Evolutionary conservation across 768 basidiomycete species (phyloP).

Genomic region (Pleurotus citrinopileatus): DNA sequence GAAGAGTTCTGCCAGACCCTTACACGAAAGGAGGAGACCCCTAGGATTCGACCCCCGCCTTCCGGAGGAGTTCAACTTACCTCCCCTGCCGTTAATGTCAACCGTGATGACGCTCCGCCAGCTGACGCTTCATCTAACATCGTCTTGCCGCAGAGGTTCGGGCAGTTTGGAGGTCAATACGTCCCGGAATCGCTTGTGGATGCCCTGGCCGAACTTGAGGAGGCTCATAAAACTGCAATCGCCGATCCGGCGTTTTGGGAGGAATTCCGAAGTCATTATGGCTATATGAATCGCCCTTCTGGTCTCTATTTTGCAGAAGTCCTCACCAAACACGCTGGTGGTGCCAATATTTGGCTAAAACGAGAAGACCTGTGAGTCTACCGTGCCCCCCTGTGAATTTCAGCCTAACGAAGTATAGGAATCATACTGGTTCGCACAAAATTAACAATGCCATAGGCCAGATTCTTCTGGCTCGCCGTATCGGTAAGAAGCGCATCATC

Average conservation of each 20-base stretch:
- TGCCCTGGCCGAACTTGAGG: constrained; percentile 85
- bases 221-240: constrained; percentile 84
- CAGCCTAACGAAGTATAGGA: constrained; percentile 39
- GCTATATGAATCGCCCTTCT: constrained; percentile 94
- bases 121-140: constrained; percentile 32
- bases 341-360: constrained; percentile 97
- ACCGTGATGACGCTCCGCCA: constrained; percentile 24
- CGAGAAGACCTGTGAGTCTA: constrained; percentile 79
- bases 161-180: constrained; percentile 95
- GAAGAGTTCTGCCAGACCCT: constrained; percentile 76
- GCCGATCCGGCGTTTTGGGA: constrained; percentile 90
- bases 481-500: constrained; percentile 96
- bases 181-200: constrained; percentile 97
- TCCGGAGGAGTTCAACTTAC: constrained; percentile 20
- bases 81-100: constrained; percentile 25
- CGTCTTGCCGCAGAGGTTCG: constrained; percentile 80
- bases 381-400: not conserved
- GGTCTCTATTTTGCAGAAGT: constrained; percentile 90
- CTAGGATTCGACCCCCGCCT: constrained; percentile 30
- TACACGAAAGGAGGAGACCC: constrained; percentile 40
- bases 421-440: constrained; percentile 98
- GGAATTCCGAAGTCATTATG: constrained; percentile 83
- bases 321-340: constrained; percentile 85
- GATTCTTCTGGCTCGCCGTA: constrained; percentile 90
- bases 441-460: constrained; percentile 99